A percentile compares a stretch with the other conserved stretches of the same genome.
phyloP scores from a whole-genome alignment of 1,139 yeast genomes.

The Yamadazyma dendronema region DNA sequence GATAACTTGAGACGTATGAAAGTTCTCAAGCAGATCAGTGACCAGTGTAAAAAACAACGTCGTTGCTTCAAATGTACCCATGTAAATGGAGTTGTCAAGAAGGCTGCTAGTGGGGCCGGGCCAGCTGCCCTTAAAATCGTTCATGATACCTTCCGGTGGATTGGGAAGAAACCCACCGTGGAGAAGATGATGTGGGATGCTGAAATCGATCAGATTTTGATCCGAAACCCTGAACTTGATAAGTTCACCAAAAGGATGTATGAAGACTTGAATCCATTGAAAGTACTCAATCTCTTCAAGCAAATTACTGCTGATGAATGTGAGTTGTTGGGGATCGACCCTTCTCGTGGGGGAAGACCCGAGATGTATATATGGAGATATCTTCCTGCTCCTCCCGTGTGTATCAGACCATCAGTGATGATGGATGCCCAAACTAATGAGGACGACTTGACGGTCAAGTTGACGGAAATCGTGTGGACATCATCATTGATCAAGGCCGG shows the following conservation, averaged over 20 bases:
- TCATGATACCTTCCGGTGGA: constrained; percentile 95
- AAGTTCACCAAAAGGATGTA: constrained; percentile 82
- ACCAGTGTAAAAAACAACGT: constrained; percentile 94
- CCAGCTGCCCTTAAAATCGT: constrained; percentile 93
- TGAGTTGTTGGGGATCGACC: constrained; percentile 87
- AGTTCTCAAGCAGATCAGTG: constrained; percentile 74
- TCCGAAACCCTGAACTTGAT: constrained; percentile 82
- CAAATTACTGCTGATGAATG: constrained; percentile 85
- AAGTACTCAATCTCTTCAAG: constrained; percentile 82
- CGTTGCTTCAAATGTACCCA: constrained; percentile 86
- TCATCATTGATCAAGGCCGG: constrained; percentile 92
- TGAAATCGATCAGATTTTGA: constrained; percentile 72
- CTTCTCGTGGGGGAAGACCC: constrained; percentile 87
- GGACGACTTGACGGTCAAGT: constrained; percentile 93
- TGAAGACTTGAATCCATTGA: constrained; percentile 93
- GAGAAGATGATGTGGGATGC: constrained; percentile 86
- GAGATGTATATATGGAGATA: constrained; percentile 97
- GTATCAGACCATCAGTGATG: constrained; percentile 94
- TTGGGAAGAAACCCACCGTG: constrained; percentile 83
- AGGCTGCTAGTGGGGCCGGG: constrained; percentile 89
- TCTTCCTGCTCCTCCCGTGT: constrained; percentile 97
- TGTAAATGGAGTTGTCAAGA: constrained; percentile 94
- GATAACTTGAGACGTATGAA: constrained; percentile 93
- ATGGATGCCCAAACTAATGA: constrained; percentile 96
- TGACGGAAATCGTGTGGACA: constrained; percentile 96